Evolutionary conservation across 257 asterid species (phyloP), one percentile per base, ranked within the genome.

Genomic region (Salvia hispanica): DNA sequence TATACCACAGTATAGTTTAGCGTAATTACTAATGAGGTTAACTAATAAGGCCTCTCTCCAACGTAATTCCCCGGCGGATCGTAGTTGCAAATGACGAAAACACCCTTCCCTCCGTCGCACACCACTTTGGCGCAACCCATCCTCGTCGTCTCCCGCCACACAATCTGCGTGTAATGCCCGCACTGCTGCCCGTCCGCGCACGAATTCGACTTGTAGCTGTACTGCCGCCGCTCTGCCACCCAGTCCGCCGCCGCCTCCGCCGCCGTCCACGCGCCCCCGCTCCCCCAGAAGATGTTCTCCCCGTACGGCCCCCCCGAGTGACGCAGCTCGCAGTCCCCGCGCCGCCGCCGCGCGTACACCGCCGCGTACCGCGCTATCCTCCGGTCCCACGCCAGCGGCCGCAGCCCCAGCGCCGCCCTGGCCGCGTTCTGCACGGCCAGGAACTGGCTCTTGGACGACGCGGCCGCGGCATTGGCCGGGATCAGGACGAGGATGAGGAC

Each of bases 221-320:
- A 78, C 48, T 7, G 67, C 73, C 48, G 63, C 54, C 72, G 51
- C 77, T 81, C 85, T 36, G 21, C 73, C 56, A 73, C 80, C 84
- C 86, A 81, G 36, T 64, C 83, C 62, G 58, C 70, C 45, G 80
- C 80, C 13, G 86, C 86, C 72, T 81, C 67, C 2, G 63, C 67
- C 62, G 86, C 78, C 31, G 79, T 66, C 81, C 83, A 81, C 50
- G 44, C 79, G 14, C 55, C 67, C 1, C 84, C 81, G 72, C 86
- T 78, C 14, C 86, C 86, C 86, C 86, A 81, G 71, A 81, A 81
- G 6, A 78, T 78, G 58, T 81, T 81, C 73, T 81, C 86, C 0
- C 86, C 86, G 70, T 77, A 81, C 16, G 78, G 83, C 47, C 83
- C 79, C 34, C 76, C 34, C 4, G 85, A 81, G 58, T 81, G 85